Base-by-base conservation (phyloP, 2,329 filamentous ascomycete species). In the Aspergillus ustus region DNA sequence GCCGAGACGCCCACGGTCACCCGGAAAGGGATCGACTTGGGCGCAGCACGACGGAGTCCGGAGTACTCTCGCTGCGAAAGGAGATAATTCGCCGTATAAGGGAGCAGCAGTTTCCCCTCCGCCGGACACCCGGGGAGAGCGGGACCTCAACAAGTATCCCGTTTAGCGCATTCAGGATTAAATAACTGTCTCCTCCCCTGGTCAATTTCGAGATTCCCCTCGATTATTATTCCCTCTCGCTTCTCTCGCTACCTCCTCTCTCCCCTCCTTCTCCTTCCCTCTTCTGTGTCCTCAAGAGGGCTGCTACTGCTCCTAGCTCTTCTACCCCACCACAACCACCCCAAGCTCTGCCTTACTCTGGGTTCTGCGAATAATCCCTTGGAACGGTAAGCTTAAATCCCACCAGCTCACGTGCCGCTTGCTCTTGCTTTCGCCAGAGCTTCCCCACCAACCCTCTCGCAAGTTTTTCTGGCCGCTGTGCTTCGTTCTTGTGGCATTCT, bases 91-190 rank as follows among this genome's bases (percentile, higher is more conserved):
- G 51, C 31, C 34, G 54, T 63, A 57, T 60, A 52, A 60, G 53
- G 55, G 45, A 25, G 40, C 20, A 51, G 29, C 43, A 55, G 25
- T 25, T 25, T 57, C 44, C 51, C 57, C 54, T 65, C 61, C 65
- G 55, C 63, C 63, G 66, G 63, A 64, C 62, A 63, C 49, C 66
- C 61, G 66, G 62, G 60, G 59, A 11, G 22, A 66, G 59, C 62
- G 62, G 63, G 60, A 62, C 65, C 67, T 67, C 67, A 67, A 69
- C 65, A 68, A 60, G 62, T 49, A 53, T 59, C 46, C 31, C 60
- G 51, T 51, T 53, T 63, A 58, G 50, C 56, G 60, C 55, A 51
- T 40, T 56, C 20, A 20, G 49, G n/a, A 58, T 63, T 63, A 59
- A 66, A 66, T 63, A 66, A 54, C 52, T 52, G 48, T n/a, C 54